Conservation (phyloP, 192 early-diverging fungal species). For the Phlyctochytrium planicorne region DNA sequence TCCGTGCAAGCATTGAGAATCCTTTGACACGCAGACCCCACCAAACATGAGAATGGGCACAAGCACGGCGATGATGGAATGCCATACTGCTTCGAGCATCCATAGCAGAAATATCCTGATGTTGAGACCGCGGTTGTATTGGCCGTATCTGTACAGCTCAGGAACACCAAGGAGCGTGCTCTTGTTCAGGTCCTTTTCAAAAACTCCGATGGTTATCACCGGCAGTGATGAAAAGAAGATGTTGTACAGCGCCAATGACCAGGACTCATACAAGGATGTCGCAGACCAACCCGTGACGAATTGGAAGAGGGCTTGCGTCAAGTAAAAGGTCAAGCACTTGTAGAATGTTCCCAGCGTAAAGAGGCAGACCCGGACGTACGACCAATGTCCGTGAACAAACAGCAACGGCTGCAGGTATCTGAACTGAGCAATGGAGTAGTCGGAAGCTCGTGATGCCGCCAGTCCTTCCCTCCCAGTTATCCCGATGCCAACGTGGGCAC, state of each 20-base stretch:
- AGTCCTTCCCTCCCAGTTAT: constrained; percentile 85
- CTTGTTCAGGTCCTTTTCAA: constrained; percentile 76
- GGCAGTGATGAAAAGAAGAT: constrained; percentile 80
- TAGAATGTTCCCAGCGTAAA: constrained; percentile 82
- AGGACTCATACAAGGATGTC: constrained; percentile 53
- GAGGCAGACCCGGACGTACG: constrained; percentile 52
- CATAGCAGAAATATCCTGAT: constrained; percentile 49
- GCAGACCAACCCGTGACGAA: background rate
- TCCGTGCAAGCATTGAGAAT: background rate
- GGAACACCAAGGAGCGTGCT: constrained; percentile 65
- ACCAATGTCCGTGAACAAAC: constrained; percentile 87
- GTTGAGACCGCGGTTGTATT: constrained; percentile 55
- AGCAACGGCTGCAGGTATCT: constrained; percentile 75
- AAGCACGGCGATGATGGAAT: constrained; percentile 37
- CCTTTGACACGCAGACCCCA: constrained; percentile 6
- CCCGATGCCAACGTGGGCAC: constrained; percentile 87
- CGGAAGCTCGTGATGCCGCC: constrained; percentile 77
- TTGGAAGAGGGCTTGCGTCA: background rate
- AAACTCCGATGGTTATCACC: constrained; percentile 67
- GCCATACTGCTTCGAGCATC: constrained; percentile 54
- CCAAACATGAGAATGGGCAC: constrained; percentile 24
- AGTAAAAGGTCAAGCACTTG: constrained; percentile 43
- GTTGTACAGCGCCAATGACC: constrained; percentile 80
- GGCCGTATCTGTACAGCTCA: constrained; percentile 68
- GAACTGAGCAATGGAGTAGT: constrained; percentile 89